These are phyloP conservation scores for Parietaria judaica DNA, from an alignment of 306 rosid species.

Conservation along the genomic window DNA sequence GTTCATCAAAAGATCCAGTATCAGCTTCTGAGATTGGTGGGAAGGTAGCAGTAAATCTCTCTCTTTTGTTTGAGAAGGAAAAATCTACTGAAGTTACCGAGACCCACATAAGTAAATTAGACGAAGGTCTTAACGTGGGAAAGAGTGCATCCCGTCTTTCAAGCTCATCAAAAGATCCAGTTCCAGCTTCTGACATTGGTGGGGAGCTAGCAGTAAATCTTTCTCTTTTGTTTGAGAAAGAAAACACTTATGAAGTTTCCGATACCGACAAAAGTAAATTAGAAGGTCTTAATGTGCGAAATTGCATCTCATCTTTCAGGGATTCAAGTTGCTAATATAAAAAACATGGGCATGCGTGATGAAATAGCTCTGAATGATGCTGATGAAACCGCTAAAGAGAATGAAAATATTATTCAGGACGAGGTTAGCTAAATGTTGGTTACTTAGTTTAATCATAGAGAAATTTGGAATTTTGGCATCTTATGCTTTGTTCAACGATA, in stretches of 20 bases:
- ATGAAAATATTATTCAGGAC: conserved; percentile 22
- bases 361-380: conserved; percentile 14
- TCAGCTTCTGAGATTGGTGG: too few species aligned
- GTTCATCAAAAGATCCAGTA: too few species aligned
- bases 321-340: conserved; percentile 22
- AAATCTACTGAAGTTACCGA: too few species aligned
- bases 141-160: too few species aligned
- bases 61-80: too few species aligned
- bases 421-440: conserved; percentile 19
- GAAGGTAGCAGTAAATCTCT: too few species aligned
- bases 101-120: too few species aligned
- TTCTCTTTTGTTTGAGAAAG: conserved; percentile 12
- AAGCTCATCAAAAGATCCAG: too few species aligned
- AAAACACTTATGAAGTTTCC: conserved; percentile 17
- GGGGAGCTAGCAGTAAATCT: too few species aligned
- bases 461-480: conserved; percentile 16
- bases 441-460: conserved; percentile 5
- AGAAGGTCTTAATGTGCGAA: conserved; percentile 19
- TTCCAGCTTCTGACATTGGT: too few species aligned
- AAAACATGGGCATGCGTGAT: conserved; percentile 19
- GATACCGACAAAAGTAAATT: conserved; percentile 17
- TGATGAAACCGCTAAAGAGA: conserved; percentile 21
- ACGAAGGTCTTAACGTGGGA: too few species aligned
- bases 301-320: conserved; percentile 27
- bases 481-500: not conserved